These are phyloP conservation scores for Aspergillus floridensis DNA, from an alignment of 2,329 filamentous ascomycete genomes.

Conservation along the genomic window DNA sequence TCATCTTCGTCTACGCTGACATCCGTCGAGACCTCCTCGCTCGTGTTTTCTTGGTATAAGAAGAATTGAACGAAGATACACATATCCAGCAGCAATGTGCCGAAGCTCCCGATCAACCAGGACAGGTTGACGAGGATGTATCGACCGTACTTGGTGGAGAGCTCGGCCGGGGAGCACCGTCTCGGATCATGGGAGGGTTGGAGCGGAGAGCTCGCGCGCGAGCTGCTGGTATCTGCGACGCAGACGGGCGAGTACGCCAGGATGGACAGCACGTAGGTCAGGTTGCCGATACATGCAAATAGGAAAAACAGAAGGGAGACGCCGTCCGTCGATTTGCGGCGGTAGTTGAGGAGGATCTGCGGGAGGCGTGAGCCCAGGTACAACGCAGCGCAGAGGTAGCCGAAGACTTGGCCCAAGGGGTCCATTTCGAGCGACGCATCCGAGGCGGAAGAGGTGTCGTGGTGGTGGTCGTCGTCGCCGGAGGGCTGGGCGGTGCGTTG, in stretches of 20 bases:
- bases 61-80: slow-evolving; percentile 91
- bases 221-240: neutral
- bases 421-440: slow-evolving; percentile 61
- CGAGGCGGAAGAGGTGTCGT: slow-evolving; percentile 6
- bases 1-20: neutral
- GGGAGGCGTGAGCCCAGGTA: slow-evolving; percentile 89
- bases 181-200: slow-evolving; percentile 15
- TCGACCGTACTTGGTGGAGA: slow-evolving; percentile 63
- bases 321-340: slow-evolving; percentile 88
- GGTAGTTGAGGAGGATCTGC: slow-evolving; percentile 87
- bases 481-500: slow-evolving; percentile 40
- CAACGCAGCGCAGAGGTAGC: slow-evolving; percentile 83
- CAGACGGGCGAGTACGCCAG: slow-evolving; percentile 83
- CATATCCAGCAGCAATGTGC: slow-evolving; percentile 80
- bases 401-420: slow-evolving; percentile 81
- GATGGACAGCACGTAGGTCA: slow-evolving; percentile 90
- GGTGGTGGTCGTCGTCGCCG: slow-evolving; percentile 17
- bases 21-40: slow-evolving; percentile 8
- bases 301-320: slow-evolving; percentile 93
- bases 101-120: slow-evolving; percentile 86
- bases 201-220: neutral
- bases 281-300: slow-evolving; percentile 91
- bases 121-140: slow-evolving; percentile 89
- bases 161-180: slow-evolving; percentile 65
- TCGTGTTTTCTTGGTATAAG: slow-evolving; percentile 60